phyloP scores from a whole-genome alignment of 1,284 basidiomycete species.

The Macrocystidia cucumis region DNA sequence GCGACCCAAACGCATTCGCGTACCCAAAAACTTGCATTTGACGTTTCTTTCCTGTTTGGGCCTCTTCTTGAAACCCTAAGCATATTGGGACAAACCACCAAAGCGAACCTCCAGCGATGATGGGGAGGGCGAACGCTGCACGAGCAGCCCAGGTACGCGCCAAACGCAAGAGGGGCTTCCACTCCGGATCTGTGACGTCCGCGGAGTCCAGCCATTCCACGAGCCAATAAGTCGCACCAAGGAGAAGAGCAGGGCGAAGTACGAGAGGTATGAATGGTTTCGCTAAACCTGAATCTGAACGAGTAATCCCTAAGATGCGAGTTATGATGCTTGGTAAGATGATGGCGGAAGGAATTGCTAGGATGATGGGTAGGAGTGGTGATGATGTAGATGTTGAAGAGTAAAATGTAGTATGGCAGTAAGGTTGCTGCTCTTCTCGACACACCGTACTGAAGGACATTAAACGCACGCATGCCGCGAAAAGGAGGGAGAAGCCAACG shows the following conservation, averaged over 20 bases:
- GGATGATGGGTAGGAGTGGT: conserved; percentile 50
- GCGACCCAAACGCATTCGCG: conserved; percentile 85
- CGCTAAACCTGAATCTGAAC: conserved; percentile 70
- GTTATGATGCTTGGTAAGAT: conserved; percentile 54
- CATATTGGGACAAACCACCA: conserved; percentile 73
- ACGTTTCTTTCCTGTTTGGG: conserved; percentile 14
- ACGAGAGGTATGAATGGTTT: conserved; percentile 53
- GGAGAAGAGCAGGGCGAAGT: conserved; percentile 49
- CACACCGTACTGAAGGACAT: conserved; percentile 80
- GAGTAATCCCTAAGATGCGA: conserved; percentile 57
- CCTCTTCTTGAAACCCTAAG: conserved; percentile 47
- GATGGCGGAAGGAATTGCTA: conserved; percentile 48
- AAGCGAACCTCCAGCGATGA: conserved; percentile 48
- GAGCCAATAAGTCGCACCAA: conserved; percentile 65
- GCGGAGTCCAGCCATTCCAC: conserved; percentile 72
- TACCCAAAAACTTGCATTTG: conserved; percentile 73
- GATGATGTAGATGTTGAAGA: conserved; percentile 58
- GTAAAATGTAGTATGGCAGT: conserved; percentile 85
- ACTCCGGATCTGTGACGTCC: conserved; percentile 31
- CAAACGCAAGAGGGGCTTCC: conserved; percentile 34
- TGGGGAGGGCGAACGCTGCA: conserved; percentile 39
- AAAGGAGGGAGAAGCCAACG: conserved; percentile 59
- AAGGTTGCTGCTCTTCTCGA: conserved; percentile 90
- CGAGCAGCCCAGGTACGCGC: conserved; percentile 60
- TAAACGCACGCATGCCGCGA: conserved; percentile 66